These are phyloP conservation scores for Colletotrichum kahawae DNA, from an alignment of 2,329 filamentous ascomycete species.

Conservation along the genomic window DNA sequence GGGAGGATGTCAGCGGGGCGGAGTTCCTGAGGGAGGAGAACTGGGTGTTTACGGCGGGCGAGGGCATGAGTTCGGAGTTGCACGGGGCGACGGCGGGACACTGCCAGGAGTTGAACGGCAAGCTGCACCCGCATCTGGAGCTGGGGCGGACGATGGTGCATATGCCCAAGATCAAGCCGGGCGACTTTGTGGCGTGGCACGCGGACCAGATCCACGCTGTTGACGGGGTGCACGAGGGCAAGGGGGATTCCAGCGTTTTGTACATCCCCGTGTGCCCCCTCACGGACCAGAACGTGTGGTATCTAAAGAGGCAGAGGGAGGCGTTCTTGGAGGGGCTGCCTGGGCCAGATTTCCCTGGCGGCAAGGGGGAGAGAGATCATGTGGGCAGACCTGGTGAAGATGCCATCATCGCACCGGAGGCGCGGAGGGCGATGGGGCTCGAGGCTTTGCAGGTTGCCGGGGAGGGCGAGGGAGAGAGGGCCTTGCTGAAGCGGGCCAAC, in stretches of 20 bases:
- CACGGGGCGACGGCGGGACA: slow-evolving; percentile 74
- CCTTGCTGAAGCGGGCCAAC: slow-evolving; percentile 46
- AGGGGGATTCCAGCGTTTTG: slow-evolving; percentile 78
- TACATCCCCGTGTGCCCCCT: slow-evolving; percentile 90
- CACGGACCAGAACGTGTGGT: slow-evolving; percentile 75
- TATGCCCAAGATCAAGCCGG: slow-evolving; percentile 70
- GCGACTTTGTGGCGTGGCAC: slow-evolving; percentile 85
- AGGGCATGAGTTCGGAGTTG: slow-evolving; percentile 59
- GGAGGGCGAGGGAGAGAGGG: slow-evolving; percentile 36
- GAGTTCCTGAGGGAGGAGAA: slow-evolving; percentile 58
- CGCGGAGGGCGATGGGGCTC: slow-evolving; percentile 51
- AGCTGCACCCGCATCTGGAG: slow-evolving; percentile 73
- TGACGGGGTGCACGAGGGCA: slow-evolving; percentile 76
- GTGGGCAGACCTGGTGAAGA: slow-evolving; percentile 50
- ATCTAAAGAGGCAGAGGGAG: slow-evolving; percentile 72
- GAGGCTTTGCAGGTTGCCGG: slow-evolving; percentile 36
- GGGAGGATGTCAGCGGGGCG: slow-evolving; percentile 9
- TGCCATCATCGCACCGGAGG: slow-evolving; percentile 34
- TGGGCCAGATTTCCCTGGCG: slow-evolving; percentile 74
- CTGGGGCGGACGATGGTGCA: slow-evolving; percentile 74
- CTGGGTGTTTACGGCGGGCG: slow-evolving; percentile 59
- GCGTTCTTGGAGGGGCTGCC: slow-evolving; percentile 72
- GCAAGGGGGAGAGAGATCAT: slow-evolving; percentile 67
- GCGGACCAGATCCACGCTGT: slow-evolving; percentile 85
- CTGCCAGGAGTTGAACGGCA: slow-evolving; percentile 69